These are phyloP conservation scores for Diddensiella caesifluorescens DNA, from an alignment of 805 yeast species.

Conservation along the genomic window DNA sequence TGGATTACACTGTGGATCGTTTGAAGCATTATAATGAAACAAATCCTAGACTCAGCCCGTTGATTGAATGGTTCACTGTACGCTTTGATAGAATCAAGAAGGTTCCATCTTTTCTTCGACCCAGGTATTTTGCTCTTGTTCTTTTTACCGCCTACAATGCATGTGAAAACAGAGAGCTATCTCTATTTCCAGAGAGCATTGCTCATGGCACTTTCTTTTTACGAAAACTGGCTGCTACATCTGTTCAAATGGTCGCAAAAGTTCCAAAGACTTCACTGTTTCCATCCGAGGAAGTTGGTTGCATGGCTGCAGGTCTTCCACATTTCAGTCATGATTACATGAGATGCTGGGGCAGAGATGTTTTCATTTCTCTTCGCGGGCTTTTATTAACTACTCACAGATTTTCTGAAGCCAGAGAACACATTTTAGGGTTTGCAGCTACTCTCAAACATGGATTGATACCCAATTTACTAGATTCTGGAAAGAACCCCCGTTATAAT, in stretches of 20 bases:
- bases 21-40: constrained; percentile 47
- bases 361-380: constrained; percentile 82
- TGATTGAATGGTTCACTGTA: constrained; percentile 62
- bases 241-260: constrained; percentile 79
- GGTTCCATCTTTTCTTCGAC: constrained; percentile 76
- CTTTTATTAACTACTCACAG: constrained; percentile 72
- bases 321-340: constrained; percentile 86
- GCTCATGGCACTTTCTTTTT: constrained; percentile 65
- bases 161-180: constrained; percentile 60
- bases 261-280: constrained; percentile 69
- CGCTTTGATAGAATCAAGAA: constrained; percentile 57
- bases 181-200: constrained; percentile 48
- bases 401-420: constrained; percentile 69
- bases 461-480: constrained; percentile 89
- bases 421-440: constrained; percentile 80
- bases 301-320: constrained; percentile 94
- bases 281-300: constrained; percentile 56
- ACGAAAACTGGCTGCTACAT: constrained; percentile 71
- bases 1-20: constrained; percentile 66
- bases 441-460: constrained; percentile 93
- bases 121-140: constrained; percentile 81
- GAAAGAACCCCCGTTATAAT: constrained; percentile 88
- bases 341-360: constrained; percentile 99
- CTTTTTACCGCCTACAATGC: constrained; percentile 82
- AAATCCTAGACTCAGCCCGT: constrained; percentile 45